Evolutionary conservation across 306 rosid genomes (phyloP).

Genomic region (Castanea sativa): DNA sequence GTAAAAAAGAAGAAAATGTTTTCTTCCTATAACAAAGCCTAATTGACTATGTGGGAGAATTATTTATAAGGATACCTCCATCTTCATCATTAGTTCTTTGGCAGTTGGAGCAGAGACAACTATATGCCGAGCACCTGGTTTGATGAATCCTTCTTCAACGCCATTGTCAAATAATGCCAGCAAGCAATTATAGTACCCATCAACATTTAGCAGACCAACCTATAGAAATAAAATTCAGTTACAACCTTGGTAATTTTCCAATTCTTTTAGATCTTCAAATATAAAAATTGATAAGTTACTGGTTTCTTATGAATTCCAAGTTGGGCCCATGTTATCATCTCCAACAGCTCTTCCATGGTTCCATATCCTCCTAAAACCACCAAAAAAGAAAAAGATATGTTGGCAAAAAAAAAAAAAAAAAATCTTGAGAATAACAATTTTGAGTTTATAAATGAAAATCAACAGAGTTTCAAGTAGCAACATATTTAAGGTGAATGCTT

Average conservation of each 20-base stretch:
- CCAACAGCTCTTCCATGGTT: slow-evolving; percentile 94
- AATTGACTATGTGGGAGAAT: background rate
- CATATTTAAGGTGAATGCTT: slow-evolving; percentile 3
- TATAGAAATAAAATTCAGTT: slow-evolving; percentile 33
- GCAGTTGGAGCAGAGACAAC: slow-evolving; percentile 84
- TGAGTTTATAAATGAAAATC: background rate
- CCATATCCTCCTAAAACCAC: slow-evolving; percentile 81
- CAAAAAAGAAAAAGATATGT: slow-evolving; percentile 2
- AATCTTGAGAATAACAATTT: slow-evolving; percentile 16
- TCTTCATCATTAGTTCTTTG: slow-evolving; percentile 72
- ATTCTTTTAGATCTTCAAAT: slow-evolving; percentile 6
- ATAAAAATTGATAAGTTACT: slow-evolving; percentile 35
- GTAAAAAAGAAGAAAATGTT: background rate
- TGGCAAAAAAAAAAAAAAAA: background rate
- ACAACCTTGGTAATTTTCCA: slow-evolving; percentile 1
- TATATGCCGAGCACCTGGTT: slow-evolving; percentile 74
- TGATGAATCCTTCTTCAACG: slow-evolving; percentile 89
- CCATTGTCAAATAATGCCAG: slow-evolving; percentile 93
- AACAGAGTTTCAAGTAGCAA: slow-evolving; percentile 15
- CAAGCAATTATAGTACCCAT: slow-evolving; percentile 85
- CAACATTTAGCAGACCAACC: slow-evolving; percentile 94
- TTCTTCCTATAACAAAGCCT: background rate
- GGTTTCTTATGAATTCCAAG: slow-evolving; percentile 93
- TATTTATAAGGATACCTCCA: slow-evolving; percentile 61
- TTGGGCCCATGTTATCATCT: slow-evolving; percentile 96